A percentile compares a stretch with the other conserved stretches of the same genome.
Conservation (phyloP, 208 protist species). For the Phytomonas serpens region DNA sequence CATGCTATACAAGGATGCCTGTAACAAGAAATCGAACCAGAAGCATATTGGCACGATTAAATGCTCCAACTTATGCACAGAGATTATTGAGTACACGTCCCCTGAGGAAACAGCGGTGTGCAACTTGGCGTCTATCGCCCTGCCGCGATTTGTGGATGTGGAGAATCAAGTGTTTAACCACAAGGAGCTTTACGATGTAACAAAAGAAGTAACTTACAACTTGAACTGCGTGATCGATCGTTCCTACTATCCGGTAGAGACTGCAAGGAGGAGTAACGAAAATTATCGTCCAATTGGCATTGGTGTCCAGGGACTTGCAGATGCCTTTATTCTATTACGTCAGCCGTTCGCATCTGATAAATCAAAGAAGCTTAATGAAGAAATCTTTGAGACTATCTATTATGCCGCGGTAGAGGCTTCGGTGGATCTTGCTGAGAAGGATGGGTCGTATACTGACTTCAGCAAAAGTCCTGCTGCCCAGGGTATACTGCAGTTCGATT, state of each 20-base stretch:
- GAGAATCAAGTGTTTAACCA: constrained; percentile 81
- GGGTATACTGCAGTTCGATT: constrained; percentile 98
- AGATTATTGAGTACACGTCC: constrained; percentile 98
- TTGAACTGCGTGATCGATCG: constrained; percentile 98
- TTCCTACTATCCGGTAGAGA: constrained; percentile 98
- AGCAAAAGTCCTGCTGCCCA: constrained; percentile 91
- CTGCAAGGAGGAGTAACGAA: constrained; percentile 94
- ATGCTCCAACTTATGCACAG: constrained; percentile 98
- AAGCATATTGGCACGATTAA: constrained; percentile 99
- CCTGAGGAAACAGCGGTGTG: constrained; percentile 98
- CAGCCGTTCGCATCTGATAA: constrained; percentile 92
- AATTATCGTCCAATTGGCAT: constrained; percentile 97
- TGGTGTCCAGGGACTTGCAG: constrained; percentile 98
- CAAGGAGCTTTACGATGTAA: constrained; percentile 85
- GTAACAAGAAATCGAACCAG: constrained; percentile 99
- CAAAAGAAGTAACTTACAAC: constrained; percentile 92
- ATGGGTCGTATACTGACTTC: constrained; percentile 95
- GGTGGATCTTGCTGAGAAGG: constrained; percentile 87
- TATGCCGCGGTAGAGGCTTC: constrained; percentile 90
- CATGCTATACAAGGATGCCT: constrained; percentile 99
- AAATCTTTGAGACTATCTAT: constrained; percentile 99
- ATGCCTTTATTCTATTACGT: constrained; percentile 95
- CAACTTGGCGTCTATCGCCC: constrained; percentile 98
- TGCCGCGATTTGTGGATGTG: constrained; percentile 94
- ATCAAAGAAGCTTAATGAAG: constrained; percentile 93